Base-by-base conservation (phyloP, 352 stramenopile species). In the Pythium vanterpoolii region DNA sequence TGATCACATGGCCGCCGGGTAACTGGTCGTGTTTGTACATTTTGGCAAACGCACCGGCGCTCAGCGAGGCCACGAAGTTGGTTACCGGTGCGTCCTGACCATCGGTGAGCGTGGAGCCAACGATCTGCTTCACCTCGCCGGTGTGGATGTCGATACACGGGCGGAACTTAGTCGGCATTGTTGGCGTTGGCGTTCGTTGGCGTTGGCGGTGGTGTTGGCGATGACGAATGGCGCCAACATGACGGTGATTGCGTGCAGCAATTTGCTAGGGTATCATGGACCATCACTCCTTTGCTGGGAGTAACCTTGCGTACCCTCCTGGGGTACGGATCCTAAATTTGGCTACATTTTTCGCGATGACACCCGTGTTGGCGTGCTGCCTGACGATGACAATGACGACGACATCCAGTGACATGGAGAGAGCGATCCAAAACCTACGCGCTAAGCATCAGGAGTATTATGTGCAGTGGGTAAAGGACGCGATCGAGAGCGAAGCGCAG, bases 101-200 rank as follows among this genome's bases (percentile, higher is more conserved):
- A 66, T 98, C 93, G n/a, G 70, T 92, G 42, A 99, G 82, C 33
- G 96, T 99, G 14, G 90, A 98, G 19, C 97, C 97, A 43, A 99
- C 96, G 70, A 99, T 99, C 77, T 99, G 97, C 83, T 99, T 99
- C 38, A 99, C 96, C 67, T 96, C 73, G 33, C 97, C 97, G 31
- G 87, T 80, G 76, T 99, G 97, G 56, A 99, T 90, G 76, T 99
- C 97, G 66, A 99, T 99, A 69, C 97, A 99, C 36, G 97, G 97
- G 42, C 96, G 88, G 75, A 99, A 99, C 68, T 96, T 93, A 89
- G 98, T 98, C 53, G 54, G 58, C 58, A 66, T 64, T 47, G 31
- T 38, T 49, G 24, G 34, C 44, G 5, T 26, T 4, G 34, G 34
- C 34, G 34, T 11, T 42, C 34, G 34, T 5, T 18, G 34, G 34